Evolutionary conservation across 2,329 filamentous ascomycete genomes (phyloP), one percentile per base, ranked within the genome.

Genomic region (Raffaelea arxii): DNA sequence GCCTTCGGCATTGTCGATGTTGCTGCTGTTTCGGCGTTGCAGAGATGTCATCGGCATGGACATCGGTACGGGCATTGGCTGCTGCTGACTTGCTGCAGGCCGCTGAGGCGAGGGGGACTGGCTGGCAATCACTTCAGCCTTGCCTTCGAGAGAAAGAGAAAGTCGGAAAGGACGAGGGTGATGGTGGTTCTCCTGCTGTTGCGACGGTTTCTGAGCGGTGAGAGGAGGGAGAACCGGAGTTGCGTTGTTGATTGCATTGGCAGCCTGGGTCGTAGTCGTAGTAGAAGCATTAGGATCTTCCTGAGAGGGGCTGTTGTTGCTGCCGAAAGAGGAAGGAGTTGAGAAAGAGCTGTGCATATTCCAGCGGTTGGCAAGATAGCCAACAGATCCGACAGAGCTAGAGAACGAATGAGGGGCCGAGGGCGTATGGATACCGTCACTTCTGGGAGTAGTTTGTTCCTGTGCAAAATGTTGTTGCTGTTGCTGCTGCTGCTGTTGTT

Each of bases 61-160:
- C 12, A n/a, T n/a, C n/a, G n/a, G n/a, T n/a, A n/a, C n/a, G n/a
- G n/a, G n/a, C n/a, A n/a, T n/a, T n/a, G n/a, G n/a, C n/a, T n/a
- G n/a, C n/a, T n/a, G n/a, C n/a, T n/a, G n/a, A n/a, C n/a, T n/a
- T n/a, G 37, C 44, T 74, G 70, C 49, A 72, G 77, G 59, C 44
- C 80, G 82, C 2, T 84, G 86, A 3, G 86, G 84, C 3, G 83
- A 84, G 25, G 75, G 71, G 52, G 83, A 78, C 51, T 82, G 75
- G 46, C 83, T 72, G 16, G 77, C 79, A 21, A 90, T 78, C 44
- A 96, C 73, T 57, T 91, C 84, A n/a, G 91, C 91, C 59, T 90
- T 91, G 54, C 91, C 91, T 58, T 96, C 88, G 25, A 90, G 75
- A 18, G 87, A 92, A 58, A 92, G 80, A 2, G 86, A 88, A 24